Percentiles rank a stretch among this genome's conserved stretches.
Evolutionary conservation across 129 eudicot species (phyloP).

Genomic region (Lactuca sativa): DNA sequence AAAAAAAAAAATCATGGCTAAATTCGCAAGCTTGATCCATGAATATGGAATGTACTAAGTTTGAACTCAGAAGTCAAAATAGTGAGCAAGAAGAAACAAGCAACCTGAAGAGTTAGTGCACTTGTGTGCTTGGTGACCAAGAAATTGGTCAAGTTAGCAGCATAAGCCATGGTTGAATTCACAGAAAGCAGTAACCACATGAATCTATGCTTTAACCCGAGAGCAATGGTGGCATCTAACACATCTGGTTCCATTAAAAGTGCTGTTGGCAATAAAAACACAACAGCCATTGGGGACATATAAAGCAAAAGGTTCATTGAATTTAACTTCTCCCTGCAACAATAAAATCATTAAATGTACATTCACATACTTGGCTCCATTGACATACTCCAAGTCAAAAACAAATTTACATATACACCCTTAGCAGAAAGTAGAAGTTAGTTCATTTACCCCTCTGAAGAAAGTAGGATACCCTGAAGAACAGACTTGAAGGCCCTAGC

Average conservation of each 20-base stretch:
- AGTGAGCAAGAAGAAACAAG: constrained; percentile 2
- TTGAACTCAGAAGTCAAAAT: not conserved
- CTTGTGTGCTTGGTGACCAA: constrained; percentile 96
- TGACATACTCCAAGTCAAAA: not conserved
- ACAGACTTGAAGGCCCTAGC: constrained; percentile 98
- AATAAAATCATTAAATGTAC: not conserved
- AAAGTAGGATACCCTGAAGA: constrained; percentile 93
- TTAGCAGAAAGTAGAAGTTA: not conserved
- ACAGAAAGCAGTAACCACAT: constrained; percentile 72
- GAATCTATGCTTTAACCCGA: constrained; percentile 53
- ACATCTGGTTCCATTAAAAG: constrained; percentile 90
- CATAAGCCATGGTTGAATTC: constrained; percentile 86
- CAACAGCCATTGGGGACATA: constrained; percentile 90
- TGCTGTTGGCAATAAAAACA: constrained; percentile 77
- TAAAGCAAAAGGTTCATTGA: constrained; percentile 96
- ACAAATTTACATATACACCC: not conserved
- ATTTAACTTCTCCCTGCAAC: constrained; percentile 91
- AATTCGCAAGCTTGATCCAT: no score
- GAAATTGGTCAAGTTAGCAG: constrained; percentile 91
- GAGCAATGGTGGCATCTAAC: constrained; percentile 52
- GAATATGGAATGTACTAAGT: not conserved
- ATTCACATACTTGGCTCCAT: no score
- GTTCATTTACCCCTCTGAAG: constrained; percentile 79
- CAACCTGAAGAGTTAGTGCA: constrained; percentile 96
- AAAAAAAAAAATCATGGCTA: no score